Percentiles rank a stretch among this genome's conserved stretches.
These are phyloP conservation scores for Phialocephala sp. DNA, from an alignment of 2,329 filamentous ascomycete species.

Conservation along the genomic window DNA sequence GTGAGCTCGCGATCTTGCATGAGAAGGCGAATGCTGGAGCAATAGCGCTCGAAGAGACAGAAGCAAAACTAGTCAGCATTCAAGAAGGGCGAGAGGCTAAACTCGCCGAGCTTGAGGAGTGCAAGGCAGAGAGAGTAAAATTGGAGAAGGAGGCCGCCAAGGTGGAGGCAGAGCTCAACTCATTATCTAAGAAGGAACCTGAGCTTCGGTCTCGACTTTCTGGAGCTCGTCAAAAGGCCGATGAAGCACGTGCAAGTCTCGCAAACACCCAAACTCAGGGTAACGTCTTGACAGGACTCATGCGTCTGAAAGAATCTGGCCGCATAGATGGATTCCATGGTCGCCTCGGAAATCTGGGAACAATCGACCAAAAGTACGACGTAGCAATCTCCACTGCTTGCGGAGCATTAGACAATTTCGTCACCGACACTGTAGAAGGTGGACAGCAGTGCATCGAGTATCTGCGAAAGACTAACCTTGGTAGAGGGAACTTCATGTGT, in stretches of 20 bases:
- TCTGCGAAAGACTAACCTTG: conserved; percentile 94
- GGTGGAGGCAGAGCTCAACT: conserved; percentile 73
- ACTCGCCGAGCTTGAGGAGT: conserved; percentile 74
- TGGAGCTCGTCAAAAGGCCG: conserved; percentile 88
- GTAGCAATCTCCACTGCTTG: conserved; percentile 98
- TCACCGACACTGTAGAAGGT: conserved; percentile 93
- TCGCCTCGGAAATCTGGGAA: conserved; percentile 88
- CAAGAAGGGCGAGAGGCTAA: conserved; percentile 75
- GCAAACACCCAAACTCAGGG: conserved; percentile 91
- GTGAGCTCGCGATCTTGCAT: conserved; percentile 87
- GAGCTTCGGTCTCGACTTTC: conserved; percentile 85
- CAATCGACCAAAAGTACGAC: conserved; percentile 93
- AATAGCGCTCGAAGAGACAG: conserved; percentile 80
- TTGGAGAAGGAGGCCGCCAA: conserved; percentile 77
- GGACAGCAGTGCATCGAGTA: conserved; percentile 99
- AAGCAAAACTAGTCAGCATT: conserved; percentile 77
- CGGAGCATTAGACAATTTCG: conserved; percentile 89
- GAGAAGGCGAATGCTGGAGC: conserved; percentile 90
- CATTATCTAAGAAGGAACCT: conserved; percentile 78
- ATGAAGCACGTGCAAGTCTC: conserved; percentile 90
- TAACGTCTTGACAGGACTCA: conserved; percentile 87
- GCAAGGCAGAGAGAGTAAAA: conserved; percentile 72
- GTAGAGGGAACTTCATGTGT: conserved; percentile 95
- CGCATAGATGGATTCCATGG: conserved; percentile 98
- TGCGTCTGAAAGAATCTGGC: conserved; percentile 94